Evolutionary conservation across 352 stramenopile genomes (phyloP).

Genomic region (Phytophthora lateralis): DNA sequence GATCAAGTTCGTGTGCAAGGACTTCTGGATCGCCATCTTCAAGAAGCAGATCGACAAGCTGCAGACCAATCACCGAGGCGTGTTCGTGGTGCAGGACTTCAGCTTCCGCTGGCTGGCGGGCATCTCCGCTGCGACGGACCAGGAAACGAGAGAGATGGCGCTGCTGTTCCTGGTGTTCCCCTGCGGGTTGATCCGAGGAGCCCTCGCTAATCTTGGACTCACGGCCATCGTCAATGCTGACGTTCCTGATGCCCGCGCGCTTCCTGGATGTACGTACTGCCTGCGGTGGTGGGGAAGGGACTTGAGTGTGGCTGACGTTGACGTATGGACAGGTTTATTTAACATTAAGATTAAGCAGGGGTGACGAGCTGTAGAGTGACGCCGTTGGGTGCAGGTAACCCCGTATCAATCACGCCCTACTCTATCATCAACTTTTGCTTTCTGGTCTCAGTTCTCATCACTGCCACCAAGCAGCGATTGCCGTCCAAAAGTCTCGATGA

Average conservation of each 20-base stretch:
- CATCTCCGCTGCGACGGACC: slow-evolving; percentile 79
- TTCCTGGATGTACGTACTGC: slow-evolving; percentile 89
- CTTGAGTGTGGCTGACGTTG: slow-evolving; percentile 1
- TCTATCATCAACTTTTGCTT: slow-evolving; percentile 6
- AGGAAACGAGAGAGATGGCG: slow-evolving; percentile 90
- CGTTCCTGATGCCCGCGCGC: slow-evolving; percentile 88
- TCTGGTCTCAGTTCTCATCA: slow-evolving; percentile 17
- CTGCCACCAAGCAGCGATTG: slow-evolving; percentile 39
- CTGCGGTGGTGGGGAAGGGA: neutral
- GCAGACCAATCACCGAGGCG: slow-evolving; percentile 96
- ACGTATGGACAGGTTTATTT: slow-evolving; percentile 80
- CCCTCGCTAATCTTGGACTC: slow-evolving; percentile 95
- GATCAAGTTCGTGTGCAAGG: slow-evolving; percentile 99
- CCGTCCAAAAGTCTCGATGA: slow-evolving; percentile 84
- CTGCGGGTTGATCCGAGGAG: slow-evolving; percentile 94
- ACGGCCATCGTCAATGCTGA: slow-evolving; percentile 95
- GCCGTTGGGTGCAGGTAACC: slow-evolving; percentile 4
- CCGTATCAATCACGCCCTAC: slow-evolving; percentile 16
- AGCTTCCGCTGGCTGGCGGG: slow-evolving; percentile 92
- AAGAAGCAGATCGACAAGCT: slow-evolving; percentile 99
- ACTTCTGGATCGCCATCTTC: slow-evolving; percentile 98
- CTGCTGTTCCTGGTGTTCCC: slow-evolving; percentile 95
- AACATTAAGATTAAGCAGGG: slow-evolving; percentile 90
- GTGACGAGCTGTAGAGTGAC: slow-evolving; percentile 39
- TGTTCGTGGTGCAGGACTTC: slow-evolving; percentile 97